These are phyloP conservation scores for Raphanus sativus DNA, from an alignment of 345 rosid genomes.

Conservation along the genomic window DNA sequence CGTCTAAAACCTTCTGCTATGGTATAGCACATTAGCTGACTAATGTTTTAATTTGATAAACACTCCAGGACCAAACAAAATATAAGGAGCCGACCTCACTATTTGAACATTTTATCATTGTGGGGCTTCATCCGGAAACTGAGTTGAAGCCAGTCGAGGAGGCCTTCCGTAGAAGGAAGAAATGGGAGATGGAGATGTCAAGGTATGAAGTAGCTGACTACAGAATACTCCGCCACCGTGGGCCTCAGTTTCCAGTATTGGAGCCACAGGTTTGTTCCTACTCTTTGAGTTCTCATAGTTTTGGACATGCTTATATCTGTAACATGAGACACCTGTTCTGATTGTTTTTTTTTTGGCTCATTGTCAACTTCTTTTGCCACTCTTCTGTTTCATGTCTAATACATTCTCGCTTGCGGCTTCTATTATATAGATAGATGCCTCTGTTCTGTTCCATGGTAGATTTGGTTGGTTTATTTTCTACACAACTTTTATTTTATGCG, in stretches of 20 bases:
- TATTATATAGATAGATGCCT: neutral
- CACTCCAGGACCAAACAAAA: conserved; percentile 62
- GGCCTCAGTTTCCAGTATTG: conserved; percentile 67
- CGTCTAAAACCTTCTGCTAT: neutral
- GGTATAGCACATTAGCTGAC: neutral
- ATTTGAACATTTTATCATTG: conserved; percentile 85
- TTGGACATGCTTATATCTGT: conserved; percentile 3
- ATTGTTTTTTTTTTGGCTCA: neutral
- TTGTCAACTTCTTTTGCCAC: neutral
- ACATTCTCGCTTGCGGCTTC: conserved; percentile 7
- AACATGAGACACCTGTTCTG: conserved; percentile 3
- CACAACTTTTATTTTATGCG: conserved; percentile 25
- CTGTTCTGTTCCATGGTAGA: conserved; percentile 8
- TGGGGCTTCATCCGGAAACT: conserved; percentile 84
- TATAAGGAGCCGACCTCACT: conserved; percentile 72
- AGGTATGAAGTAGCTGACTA: conserved; percentile 57
- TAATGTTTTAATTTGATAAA: conserved; percentile 26
- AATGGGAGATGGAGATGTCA: conserved; percentile 71
- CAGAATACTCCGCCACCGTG: conserved; percentile 51
- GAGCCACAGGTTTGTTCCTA: conserved; percentile 80
- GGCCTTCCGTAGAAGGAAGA: conserved; percentile 77
- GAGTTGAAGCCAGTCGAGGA: conserved; percentile 77
- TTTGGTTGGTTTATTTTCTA: conserved; percentile 21
- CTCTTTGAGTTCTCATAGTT: neutral
- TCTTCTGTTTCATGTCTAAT: neutral